A percentile compares a stretch with the other conserved stretches of the same genome.
These are phyloP conservation scores for Auriculariales sp. DNA, from an alignment of 768 basidiomycete species.

Conservation along the genomic window DNA sequence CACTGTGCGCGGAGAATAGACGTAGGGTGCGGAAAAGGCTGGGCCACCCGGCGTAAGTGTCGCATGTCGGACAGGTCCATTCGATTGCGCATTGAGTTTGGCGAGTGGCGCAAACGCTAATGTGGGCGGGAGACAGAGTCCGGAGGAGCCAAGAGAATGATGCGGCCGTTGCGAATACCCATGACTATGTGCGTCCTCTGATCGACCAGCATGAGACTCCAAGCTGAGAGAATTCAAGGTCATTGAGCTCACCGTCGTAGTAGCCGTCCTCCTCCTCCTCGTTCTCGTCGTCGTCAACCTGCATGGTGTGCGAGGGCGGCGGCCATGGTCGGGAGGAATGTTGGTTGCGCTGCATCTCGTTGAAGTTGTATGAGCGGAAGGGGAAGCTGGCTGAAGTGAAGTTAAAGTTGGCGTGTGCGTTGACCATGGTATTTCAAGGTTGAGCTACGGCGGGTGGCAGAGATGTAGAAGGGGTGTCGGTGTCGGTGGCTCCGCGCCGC, in stretches of 20 bases:
- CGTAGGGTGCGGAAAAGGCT: slow-evolving; percentile 1
- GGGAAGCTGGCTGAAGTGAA: not conserved
- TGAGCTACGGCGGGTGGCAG: too few species aligned
- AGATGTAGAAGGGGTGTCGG: too few species aligned
- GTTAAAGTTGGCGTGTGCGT: too few species aligned
- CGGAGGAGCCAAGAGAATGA: not conserved
- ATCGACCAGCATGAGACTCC: not conserved
- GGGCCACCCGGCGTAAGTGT: too few species aligned
- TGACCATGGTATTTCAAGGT: too few species aligned
- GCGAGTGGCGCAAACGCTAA: not conserved
- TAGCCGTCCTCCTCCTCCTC: not conserved
- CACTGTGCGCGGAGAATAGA: not conserved
- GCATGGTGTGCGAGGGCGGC: not conserved
- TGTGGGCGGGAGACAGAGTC: not conserved
- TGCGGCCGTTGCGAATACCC: not conserved
- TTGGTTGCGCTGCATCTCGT: too few species aligned
- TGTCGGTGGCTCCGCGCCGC: too few species aligned
- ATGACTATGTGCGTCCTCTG: not conserved
- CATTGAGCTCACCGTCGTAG: not conserved
- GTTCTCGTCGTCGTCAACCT: not conserved
- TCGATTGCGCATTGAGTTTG: not conserved
- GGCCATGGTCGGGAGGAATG: too few species aligned
- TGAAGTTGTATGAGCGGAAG: not conserved
- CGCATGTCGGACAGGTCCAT: not conserved
- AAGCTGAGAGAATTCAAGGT: not conserved